These are phyloP conservation scores for Paecilomyces niveus DNA, from an alignment of 2,329 filamentous ascomycete species.

Conservation along the genomic window DNA sequence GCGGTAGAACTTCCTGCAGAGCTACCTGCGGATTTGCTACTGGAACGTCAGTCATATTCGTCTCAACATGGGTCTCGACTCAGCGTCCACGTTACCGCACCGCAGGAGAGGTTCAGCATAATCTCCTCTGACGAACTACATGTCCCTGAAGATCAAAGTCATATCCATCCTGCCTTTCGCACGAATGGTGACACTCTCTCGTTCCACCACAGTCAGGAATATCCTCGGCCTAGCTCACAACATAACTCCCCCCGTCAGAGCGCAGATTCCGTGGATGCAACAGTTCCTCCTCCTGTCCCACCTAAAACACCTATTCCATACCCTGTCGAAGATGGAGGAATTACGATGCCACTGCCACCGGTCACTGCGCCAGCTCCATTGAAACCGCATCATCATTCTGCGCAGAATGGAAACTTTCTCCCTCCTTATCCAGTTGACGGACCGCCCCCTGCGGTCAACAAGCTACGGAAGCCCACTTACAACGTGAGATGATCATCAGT, in stretches of 20 bases:
- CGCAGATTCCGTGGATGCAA: slow-evolving; percentile 22
- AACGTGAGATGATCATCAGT: slow-evolving; percentile 39
- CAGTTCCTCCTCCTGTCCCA: slow-evolving; percentile 59
- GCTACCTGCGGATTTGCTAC: slow-evolving; percentile 29
- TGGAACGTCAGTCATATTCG: slow-evolving; percentile 14
- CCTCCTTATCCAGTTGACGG: slow-evolving; percentile 78
- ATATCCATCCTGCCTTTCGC: slow-evolving; percentile 16
- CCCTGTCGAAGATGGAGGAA: slow-evolving; percentile 23
- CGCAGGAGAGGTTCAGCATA: slow-evolving; percentile 63
- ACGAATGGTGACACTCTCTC: slow-evolving; percentile 20
- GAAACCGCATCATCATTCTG: slow-evolving; percentile 2
- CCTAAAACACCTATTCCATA: slow-evolving; percentile 69
- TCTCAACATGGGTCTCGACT: slow-evolving; percentile 5
- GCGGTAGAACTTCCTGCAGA: slow-evolving; percentile 57
- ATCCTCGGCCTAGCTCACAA: slow-evolving; percentile 21
- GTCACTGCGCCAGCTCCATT: slow-evolving; percentile 20
- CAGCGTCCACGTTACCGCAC: slow-evolving; percentile 46
- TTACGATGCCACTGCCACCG: slow-evolving; percentile 30
- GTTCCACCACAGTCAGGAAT: slow-evolving; percentile 33
- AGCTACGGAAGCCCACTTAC: slow-evolving; percentile 76
- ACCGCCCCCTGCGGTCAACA: slow-evolving; percentile 76
- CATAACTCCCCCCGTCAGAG: slow-evolving; percentile 28
- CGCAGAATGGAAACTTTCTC: slow-evolving; percentile 17
- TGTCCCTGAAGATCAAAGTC: slow-evolving; percentile 18
- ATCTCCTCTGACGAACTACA: slow-evolving; percentile 51